Conservation (phyloP, 2,329 filamentous ascomycete genomes). For the Cladosporium cucumerinum region DNA sequence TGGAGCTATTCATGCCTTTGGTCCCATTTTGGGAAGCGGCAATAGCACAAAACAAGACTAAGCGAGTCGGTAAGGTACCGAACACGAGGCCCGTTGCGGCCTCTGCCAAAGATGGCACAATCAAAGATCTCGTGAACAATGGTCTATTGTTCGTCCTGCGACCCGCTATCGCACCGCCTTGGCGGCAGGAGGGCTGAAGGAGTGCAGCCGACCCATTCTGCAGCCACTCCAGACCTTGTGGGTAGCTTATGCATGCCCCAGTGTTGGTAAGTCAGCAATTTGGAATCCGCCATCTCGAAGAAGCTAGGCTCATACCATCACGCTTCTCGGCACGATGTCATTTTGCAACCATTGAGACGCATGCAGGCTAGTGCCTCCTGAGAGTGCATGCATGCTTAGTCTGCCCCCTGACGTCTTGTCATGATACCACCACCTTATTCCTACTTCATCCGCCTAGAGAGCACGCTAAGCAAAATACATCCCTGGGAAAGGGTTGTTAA, state of each 20-base stretch:
- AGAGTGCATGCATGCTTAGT: conserved; percentile 2
- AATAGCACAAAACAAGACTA: background rate
- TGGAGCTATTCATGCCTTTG: background rate
- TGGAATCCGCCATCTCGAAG: background rate
- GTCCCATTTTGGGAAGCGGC: background rate
- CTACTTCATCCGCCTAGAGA: conserved; percentile 1
- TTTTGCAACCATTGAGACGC: conserved; percentile 7
- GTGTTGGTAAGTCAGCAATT: conserved; percentile 9
- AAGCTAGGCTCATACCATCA: background rate
- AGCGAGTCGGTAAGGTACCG: background rate
- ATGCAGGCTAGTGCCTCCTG: conserved; percentile 3
- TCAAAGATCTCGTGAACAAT: background rate
- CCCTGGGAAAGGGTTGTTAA: background rate
- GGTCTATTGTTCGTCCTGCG: background rate
- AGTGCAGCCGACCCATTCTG: background rate
- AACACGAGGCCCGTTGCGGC: background rate
- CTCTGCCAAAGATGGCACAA: background rate
- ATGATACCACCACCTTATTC: conserved; percentile 7
- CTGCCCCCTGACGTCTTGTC: conserved; percentile 6
- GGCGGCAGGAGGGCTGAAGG: background rate
- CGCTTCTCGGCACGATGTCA: background rate
- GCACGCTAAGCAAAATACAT: background rate
- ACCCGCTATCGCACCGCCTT: background rate
- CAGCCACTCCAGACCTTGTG: background rate
- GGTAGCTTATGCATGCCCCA: background rate